Evolutionary conservation across 768 basidiomycete genomes (phyloP), one percentile per base, ranked within the genome.

Genomic region (Boletus reticuloceps): DNA sequence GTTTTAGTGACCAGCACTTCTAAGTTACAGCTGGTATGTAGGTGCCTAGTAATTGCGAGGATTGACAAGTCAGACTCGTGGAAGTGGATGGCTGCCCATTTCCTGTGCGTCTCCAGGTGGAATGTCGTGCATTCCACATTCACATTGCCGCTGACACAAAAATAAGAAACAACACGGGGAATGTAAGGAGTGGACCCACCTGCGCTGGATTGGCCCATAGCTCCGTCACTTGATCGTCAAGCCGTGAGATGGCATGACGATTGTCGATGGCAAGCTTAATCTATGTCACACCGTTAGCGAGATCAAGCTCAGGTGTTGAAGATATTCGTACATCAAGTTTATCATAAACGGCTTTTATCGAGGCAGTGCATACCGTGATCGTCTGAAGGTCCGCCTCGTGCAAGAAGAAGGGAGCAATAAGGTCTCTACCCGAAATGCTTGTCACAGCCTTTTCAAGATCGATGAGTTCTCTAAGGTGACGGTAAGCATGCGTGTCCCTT

Each of bases 221-320:
- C 25, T 6, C 29, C n/a, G 2, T 32, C 42, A 62, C 4, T 10
- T 62, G 56, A 9, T 47, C 61, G 17, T 62, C 50, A 12, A 62
- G 53, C 29, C 42, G 50, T 13, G 53, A 45, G 20, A 63, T 40
- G 22, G 48, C 53, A 1, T 50, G 50, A 10, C 47, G 31, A 44
- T 43, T 52, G 36, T 63, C 57, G 1, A 63, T 51, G 16, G 60
- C 53, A 9, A 62, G 47, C 32, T 44, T 63, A 13, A 63, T 34
- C n/a, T n/a, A 16, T 34, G 14, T 14, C 5, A 41, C 4, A 1
- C 5, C 32, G n/a, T 62, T 37, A 55, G 53, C 27, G 5, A 34
- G 39, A 31, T 25, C 11, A n/a, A 31, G 4, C 8, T 1, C 4
- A 1, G 8, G n/a, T 6, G 22, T 29, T 0, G 5, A 42, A 20